A percentile compares a stretch with the other conserved stretches of the same genome.
Conservation (phyloP, 306 rosid species). For the Ormosia emarginata region DNA sequence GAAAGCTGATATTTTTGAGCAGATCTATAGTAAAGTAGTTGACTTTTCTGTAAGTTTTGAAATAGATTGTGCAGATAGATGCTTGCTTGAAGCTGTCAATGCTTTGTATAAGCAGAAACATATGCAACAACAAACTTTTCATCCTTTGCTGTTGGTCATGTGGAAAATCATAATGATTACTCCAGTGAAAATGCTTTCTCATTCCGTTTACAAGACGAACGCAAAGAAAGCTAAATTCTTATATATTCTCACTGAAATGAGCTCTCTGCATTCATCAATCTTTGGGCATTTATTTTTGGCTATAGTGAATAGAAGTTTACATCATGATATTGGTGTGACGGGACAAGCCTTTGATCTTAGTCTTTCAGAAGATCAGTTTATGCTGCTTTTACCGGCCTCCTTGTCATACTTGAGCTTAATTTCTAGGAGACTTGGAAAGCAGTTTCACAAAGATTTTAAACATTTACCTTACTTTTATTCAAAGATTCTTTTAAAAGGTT, state of each 20-base stretch:
- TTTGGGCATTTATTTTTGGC: slow-evolving; percentile 65
- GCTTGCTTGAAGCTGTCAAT: slow-evolving; percentile 73
- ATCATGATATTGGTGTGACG: slow-evolving; percentile 20
- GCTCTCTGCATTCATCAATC: slow-evolving; percentile 69
- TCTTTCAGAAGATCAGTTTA: slow-evolving; percentile 60
- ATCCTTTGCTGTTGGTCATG: slow-evolving; percentile 54
- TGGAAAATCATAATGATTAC: slow-evolving; percentile 53
- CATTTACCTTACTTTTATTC: slow-evolving; percentile 52
- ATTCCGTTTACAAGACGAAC: slow-evolving; percentile 46
- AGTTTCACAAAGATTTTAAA: slow-evolving; percentile 32
- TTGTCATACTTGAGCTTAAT: slow-evolving; percentile 55
- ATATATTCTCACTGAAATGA: slow-evolving; percentile 59
- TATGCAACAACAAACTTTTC: slow-evolving; percentile 40
- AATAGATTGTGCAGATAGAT: slow-evolving; percentile 55
- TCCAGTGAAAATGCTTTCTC: slow-evolving; percentile 54
- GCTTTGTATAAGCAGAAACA: slow-evolving; percentile 47
- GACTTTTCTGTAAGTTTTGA: slow-evolving; percentile 38
- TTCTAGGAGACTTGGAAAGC: slow-evolving; percentile 45
- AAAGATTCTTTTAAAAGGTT: slow-evolving; percentile 61
- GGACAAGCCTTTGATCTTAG: slow-evolving; percentile 29
- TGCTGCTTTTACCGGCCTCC: slow-evolving; percentile 74
- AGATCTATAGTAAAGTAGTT: slow-evolving; percentile 53
- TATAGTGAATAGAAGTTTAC: slow-evolving; percentile 35
- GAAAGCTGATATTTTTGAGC: slow-evolving; percentile 46
- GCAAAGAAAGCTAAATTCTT: slow-evolving; percentile 58